Evolutionary conservation across 2,329 filamentous ascomycete species (phyloP), one percentile per base, ranked within the genome.

Genomic region (Pseudocercospora crystallina): DNA sequence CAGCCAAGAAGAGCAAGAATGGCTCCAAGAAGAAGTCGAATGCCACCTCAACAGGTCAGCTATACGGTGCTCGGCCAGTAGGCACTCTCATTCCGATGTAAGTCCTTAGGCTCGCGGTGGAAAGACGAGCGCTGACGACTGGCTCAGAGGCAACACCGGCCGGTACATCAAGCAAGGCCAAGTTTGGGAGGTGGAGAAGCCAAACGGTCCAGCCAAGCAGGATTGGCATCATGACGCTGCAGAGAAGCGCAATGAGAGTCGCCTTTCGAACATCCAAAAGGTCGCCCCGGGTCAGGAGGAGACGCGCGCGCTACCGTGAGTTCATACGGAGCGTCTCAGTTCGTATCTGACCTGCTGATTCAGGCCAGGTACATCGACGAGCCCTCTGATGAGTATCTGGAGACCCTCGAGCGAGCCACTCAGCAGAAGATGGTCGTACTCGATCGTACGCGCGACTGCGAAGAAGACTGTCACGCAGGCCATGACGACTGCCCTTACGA

Each of bases 391-490:
- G 54, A 37, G 40, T 64, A 65, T 50, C 35, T 53, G 8, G 53
- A 51, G 12, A 49, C 59, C 5, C 53, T 59, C n/a, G 32, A 62
- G 13, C 58, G 59, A 3, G 62, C 61, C 12, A 30, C 47, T 26
- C 61, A 54, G 3, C 61, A 66, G 35, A 56, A 77, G 15, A 80
- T 85, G 73, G 82, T 80, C 48, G 75, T 84, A 7, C 71, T 85
- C 15, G 74, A 76, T 36, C 75, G 82, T 37, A 71, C 65, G 43
- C 69, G 76, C 8, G 62, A 65, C 33, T 73, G 71, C 5, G 74
- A 71, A 5, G 70, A 74, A 2, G 66, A 75, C 8, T 66, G 65
- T 2, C 77, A 75, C 0, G 70, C 79, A 48, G 80, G 85, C 29
- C 51, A 62, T 30, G 70, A 74, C 1, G 68, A 75, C 2, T 67